Evolutionary conservation across 306 rosid genomes (phyloP), one percentile per base, ranked within the genome.

Genomic region (Oxytropis ochrocephala): DNA sequence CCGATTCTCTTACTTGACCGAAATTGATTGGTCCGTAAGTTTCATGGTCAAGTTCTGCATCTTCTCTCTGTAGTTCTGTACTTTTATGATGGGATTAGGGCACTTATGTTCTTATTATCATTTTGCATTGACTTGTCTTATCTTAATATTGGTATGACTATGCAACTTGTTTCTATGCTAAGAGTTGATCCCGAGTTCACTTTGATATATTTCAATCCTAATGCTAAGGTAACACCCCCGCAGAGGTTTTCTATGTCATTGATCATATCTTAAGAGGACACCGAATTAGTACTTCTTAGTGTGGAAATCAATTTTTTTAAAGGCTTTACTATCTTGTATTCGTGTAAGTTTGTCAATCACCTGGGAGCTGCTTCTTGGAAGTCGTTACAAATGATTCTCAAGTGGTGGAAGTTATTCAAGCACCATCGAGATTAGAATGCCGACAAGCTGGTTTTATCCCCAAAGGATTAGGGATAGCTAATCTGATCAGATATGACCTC

Each of bases 331-430:
- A 58, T 72, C 54, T 69, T 51, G 11, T 47, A 51, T 80, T 54
- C 81, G 89, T 96, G 84, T 78, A 41, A 85, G 85, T 66, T 67
- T 93, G 80, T 82, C 91, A 49, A 93, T 88, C 63, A 81, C 79
- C 72, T 48, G 98, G 98, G 72, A 93, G 98, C 91, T 86, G 97
- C 86, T 88, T 85, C 78, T 73, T 93, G 85, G 96, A 93, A 79
- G 87, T 87, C 54, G 68, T 60, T 77, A 86, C 85, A 62, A 90
- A 93, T 69, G 84, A 87, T 87, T 83, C 98, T 71, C 86, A 64
- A 67, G 91, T 90, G 69, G 86, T 90, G 67, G 96, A 90, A 79
- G 78, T 86, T 60, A 78, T 81, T 79, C 90, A 85, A 72, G 81
- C 90, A 24, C 84, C 87, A 48, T 75, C 79, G 5, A 90, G 79